Evolutionary conservation across 2,329 filamentous ascomycete species (phyloP), one percentile per base, ranked within the genome.

Genomic region (Scedosporium aurantiacum): DNA sequence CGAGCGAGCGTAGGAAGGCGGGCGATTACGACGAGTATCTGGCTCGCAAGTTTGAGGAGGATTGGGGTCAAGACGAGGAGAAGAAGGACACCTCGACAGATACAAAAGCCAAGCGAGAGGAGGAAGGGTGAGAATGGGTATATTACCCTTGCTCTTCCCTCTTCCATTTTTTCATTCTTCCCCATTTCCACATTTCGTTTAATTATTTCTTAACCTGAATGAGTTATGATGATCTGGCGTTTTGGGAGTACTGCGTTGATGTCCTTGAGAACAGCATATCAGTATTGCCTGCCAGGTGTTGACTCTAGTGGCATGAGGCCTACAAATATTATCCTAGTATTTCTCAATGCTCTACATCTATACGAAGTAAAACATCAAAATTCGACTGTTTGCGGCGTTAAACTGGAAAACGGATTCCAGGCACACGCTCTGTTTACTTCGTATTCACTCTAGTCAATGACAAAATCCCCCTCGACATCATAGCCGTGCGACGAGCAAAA

Each of bases 1-100:
- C 82, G 0, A 79, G 83, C 63, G 72, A 75, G 60, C 72, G 75
- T 66, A 78, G 81, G 61, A 73, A 71, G 58, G 67, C 71, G 1
- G 82, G 82, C 4, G 72, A 78, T 1, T 84, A 82, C 63, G 76
- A 83, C 62, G 75, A 76, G 3, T 78, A 75, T 59, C 69, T 81
- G 32, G 68, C 73, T 8, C 66, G 69, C 2, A 75, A 75, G 60
- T 80, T 84, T 62, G 72, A 76, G 66, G 68, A 73, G 2, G 76
- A 78, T 27, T 84, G 81, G 81, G 74, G 69, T 0, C 45, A 37
- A n/a, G 28, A 18, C 10, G 32, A 25, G 58, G 16, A n/a, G 10
- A 18, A 16, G 18, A 37, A 28, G 21, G 45, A 50, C 16, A 23
- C 52, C 23, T 23, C 25, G 58, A 32, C n/a, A 14, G 10, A 25